Conservation (phyloP, 495 filamentous ascomycete species). For the Acidiella bohemica region DNA sequence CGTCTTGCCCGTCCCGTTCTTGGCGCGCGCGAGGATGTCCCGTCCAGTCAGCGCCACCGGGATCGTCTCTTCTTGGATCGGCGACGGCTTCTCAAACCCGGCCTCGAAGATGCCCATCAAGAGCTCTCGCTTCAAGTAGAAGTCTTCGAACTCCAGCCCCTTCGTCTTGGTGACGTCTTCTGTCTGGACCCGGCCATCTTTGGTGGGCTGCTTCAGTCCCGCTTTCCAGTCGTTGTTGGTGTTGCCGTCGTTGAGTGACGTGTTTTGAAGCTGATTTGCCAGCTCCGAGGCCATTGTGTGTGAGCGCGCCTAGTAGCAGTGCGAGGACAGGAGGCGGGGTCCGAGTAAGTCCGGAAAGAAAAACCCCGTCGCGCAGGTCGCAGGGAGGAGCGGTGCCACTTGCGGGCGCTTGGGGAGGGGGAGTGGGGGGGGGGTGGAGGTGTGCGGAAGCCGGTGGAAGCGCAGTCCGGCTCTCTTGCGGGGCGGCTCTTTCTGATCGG, state of each 20-base stretch:
- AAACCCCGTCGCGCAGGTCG: too few species aligned
- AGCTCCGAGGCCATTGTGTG: conserved; percentile 27
- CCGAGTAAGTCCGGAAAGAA: too few species aligned
- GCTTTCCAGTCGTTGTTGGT: conserved; percentile 64
- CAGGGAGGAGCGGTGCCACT: too few species aligned
- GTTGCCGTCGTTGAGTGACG: conserved; percentile 53
- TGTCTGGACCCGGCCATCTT: conserved; percentile 81
- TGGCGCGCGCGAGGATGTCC: conserved; percentile 91
- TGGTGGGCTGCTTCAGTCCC: conserved; percentile 60
- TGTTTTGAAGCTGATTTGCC: conserved; percentile 35
- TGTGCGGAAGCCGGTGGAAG: too few species aligned
- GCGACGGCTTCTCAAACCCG: conserved; percentile 95
- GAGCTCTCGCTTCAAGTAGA: conserved; percentile 81
- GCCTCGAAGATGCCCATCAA: conserved; percentile 99
- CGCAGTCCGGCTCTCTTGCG: too few species aligned
- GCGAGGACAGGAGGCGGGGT: too few species aligned
- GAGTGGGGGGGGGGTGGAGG: too few species aligned
- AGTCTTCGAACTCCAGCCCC: conserved; percentile 94
- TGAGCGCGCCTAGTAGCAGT: too few species aligned
- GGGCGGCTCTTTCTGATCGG: too few species aligned
- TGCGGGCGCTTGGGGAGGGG: too few species aligned
- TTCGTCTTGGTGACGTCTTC: conserved; percentile 99
- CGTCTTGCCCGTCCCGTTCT: conserved; percentile 98
- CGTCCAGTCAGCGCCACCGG: conserved; percentile 88
- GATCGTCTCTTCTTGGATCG: conserved; percentile 98